phyloP scores from a whole-genome alignment of 495 filamentous ascomycete genomes.

The Penicillium malachiteum region DNA sequence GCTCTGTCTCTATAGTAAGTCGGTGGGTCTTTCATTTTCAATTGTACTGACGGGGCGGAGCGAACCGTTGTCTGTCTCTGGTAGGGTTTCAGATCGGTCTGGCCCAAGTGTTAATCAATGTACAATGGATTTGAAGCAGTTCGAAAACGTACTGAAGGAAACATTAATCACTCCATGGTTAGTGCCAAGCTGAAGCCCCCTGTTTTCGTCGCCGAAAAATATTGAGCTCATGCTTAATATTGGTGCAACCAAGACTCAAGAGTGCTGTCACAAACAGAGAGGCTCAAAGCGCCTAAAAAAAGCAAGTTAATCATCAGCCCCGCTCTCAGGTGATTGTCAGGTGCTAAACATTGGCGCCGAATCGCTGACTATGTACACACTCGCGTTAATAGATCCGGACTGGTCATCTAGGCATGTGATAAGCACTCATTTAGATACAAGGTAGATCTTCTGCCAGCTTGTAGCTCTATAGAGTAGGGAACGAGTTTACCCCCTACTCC shows the following conservation, averaged over 20 bases:
- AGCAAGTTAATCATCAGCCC: not conserved
- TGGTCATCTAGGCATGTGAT: too few relatives aligned
- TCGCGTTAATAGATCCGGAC: too few relatives aligned
- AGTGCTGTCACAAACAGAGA: too few relatives aligned
- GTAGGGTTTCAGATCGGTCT: slow-evolving; percentile 5
- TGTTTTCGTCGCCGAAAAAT: slow-evolving; percentile 4
- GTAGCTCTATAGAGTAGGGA: too few relatives aligned
- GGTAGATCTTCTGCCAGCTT: too few relatives aligned
- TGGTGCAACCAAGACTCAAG: too few relatives aligned
- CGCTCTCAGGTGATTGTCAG: slow-evolving; percentile 3
- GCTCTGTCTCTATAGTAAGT: slow-evolving; percentile 1
- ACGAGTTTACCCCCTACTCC: too few relatives aligned
- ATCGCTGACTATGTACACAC: too few relatives aligned
- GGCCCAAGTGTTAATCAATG: slow-evolving; percentile 2
- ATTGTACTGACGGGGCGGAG: not conserved
- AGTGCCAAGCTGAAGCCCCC: not conserved
- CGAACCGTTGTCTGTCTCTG: slow-evolving; percentile 7
- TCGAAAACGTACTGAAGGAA: slow-evolving; percentile 1
- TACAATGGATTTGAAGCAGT: not conserved
- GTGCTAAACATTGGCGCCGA: slow-evolving; percentile 3
- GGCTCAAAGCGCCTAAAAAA: not conserved
- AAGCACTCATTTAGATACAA: too few relatives aligned
- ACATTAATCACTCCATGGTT: slow-evolving; percentile 8
- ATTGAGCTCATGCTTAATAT: slow-evolving; percentile 2
- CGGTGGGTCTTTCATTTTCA: not conserved